Evolutionary conservation across 2,329 filamentous ascomycete species (phyloP).

Genomic region (Ophiostoma australiae): DNA sequence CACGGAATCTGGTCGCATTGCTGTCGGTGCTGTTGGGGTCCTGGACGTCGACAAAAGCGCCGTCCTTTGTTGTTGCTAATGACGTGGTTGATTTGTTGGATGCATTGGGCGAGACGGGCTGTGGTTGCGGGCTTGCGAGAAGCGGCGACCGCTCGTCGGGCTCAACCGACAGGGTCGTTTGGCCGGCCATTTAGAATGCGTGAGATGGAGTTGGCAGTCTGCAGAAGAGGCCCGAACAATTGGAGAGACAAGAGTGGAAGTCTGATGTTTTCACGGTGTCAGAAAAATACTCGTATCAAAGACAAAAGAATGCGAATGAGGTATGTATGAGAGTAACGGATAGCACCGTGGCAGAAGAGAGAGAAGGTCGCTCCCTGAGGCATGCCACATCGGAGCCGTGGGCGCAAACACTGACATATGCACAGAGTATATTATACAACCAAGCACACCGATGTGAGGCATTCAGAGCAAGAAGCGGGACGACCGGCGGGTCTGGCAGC

Average conservation of each 20-base stretch:
- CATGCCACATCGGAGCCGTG: background rate
- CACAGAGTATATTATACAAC: background rate
- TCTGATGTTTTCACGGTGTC: background rate
- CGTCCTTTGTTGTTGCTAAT: background rate
- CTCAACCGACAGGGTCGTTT: conserved; percentile 1
- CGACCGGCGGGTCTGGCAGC: background rate
- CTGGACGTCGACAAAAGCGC: background rate
- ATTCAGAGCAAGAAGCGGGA: too few species aligned
- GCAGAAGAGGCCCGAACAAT: background rate
- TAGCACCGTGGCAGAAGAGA: background rate
- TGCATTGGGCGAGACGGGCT: background rate
- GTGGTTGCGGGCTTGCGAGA: conserved; percentile 13
- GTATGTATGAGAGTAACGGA: background rate
- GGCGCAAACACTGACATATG: background rate
- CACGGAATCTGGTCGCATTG: conserved; percentile 13
- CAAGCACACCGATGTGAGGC: background rate
- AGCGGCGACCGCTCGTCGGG: conserved; percentile 24
- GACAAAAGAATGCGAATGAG: background rate
- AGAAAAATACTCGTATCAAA: background rate
- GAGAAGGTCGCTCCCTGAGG: background rate
- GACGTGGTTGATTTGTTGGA: background rate
- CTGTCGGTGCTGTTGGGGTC: background rate
- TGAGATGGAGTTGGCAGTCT: background rate
- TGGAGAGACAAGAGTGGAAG: background rate
- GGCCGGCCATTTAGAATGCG: background rate